Percentiles rank a stretch among this genome's conserved stretches.
Evolutionary conservation across 2,329 filamentous ascomycete genomes (phyloP).

Genomic region (Tolypocladium amazonense): DNA sequence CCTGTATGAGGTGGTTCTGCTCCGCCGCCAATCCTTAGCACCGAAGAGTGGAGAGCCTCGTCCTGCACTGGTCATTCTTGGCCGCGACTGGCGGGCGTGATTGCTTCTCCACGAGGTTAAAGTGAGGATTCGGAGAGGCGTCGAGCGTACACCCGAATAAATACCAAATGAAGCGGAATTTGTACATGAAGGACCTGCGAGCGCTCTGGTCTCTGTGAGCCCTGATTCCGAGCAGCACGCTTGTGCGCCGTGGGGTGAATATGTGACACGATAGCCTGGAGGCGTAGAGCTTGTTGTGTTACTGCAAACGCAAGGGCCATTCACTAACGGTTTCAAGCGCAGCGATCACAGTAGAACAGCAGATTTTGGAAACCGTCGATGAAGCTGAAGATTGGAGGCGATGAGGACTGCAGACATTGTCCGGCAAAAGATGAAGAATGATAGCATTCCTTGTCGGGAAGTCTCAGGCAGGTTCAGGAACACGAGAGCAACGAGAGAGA

Average conservation of each 20-base stretch:
- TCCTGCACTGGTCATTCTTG: constrained; percentile 11
- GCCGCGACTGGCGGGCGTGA: constrained; percentile 19
- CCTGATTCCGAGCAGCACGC: not conserved
- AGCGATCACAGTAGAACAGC: not conserved
- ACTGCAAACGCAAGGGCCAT: not conserved
- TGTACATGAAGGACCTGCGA: not conserved
- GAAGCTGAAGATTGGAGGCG: not conserved
- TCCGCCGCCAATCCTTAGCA: constrained; percentile 56
- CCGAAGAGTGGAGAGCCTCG: constrained; percentile 52
- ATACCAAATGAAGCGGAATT: constrained; percentile 22
- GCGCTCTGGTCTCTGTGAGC: not conserved
- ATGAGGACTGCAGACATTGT: not conserved
- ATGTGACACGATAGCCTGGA: not conserved
- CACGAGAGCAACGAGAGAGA: not conserved
- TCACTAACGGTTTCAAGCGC: not conserved
- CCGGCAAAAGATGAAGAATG: not conserved
- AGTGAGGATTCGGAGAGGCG: constrained; percentile 53
- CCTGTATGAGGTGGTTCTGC: constrained; percentile 43
- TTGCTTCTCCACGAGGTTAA: constrained; percentile 57
- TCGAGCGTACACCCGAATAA: constrained; percentile 47
- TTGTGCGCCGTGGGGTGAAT: not conserved
- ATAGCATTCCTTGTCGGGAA: not conserved
- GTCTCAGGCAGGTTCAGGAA: not conserved
- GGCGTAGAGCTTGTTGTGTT: not conserved
- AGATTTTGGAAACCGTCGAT: not conserved